phyloP scores from a whole-genome alignment of 768 basidiomycete species.

The Mycena albidolilacea region DNA sequence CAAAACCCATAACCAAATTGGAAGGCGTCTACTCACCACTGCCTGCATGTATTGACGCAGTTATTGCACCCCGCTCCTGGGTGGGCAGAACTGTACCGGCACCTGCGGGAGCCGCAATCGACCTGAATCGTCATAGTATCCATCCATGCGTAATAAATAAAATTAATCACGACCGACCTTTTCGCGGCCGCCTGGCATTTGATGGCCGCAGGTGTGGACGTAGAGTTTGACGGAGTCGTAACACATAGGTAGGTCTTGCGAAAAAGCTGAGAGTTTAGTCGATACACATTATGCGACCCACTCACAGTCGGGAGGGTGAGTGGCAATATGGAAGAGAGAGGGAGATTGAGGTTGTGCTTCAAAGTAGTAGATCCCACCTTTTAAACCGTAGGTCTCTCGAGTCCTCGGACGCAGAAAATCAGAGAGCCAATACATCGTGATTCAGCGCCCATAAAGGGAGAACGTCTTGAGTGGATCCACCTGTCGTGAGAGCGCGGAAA shows the following conservation, averaged over 20 bases:
- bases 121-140: conserved; percentile 46
- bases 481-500: not conserved
- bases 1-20: not conserved
- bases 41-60: conserved; percentile 57
- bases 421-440: not conserved
- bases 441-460: not conserved
- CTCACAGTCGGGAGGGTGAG: not conserved
- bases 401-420: not conserved
- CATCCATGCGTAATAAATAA: not conserved
- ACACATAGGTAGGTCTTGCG: conserved; percentile 53
- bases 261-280: too few species aligned
- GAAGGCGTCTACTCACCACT: conserved; percentile 50
- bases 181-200: conserved; percentile 43
- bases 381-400: not conserved
- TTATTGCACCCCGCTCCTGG: conserved; percentile 47
- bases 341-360: not conserved
- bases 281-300: not conserved
- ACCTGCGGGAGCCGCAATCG: conserved; percentile 57
- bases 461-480: conserved; percentile 15
- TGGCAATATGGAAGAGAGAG: not conserved
- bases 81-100: conserved; percentile 61
- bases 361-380: not conserved
- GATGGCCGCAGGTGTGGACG: conserved; percentile 57
- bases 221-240: conserved; percentile 57
- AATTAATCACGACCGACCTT: conserved; percentile 38